Evolutionary conservation across 2,329 filamentous ascomycete species (phyloP).

Genomic region (Ophiostoma montium): DNA sequence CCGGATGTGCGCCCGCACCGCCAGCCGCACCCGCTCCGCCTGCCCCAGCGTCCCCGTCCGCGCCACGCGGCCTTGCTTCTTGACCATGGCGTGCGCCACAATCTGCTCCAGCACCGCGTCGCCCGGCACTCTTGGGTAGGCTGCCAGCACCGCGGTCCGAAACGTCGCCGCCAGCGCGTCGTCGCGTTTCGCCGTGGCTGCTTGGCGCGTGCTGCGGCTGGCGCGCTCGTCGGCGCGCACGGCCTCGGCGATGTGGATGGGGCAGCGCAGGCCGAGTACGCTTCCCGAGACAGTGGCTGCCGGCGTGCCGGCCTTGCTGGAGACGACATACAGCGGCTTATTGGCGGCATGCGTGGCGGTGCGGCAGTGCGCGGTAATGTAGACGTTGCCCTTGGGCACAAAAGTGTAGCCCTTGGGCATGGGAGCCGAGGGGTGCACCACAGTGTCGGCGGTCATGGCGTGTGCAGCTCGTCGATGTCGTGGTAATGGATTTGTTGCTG

Average conservation of each 20-base stretch:
- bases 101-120: conserved; percentile 21
- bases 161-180: conserved; percentile 20
- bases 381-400: conserved; percentile 27
- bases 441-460: conserved; percentile 12
- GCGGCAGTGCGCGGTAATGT: conserved; percentile 28
- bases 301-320: neutral
- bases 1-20: conserved; percentile 34
- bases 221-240: conserved; percentile 19
- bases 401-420: conserved; percentile 28
- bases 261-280: conserved; percentile 26
- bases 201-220: conserved; percentile 21
- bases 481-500: too few relatives aligned
- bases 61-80: conserved; percentile 33
- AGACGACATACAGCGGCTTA: conserved; percentile 24
- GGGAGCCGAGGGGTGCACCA: conserved; percentile 12
- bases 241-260: conserved; percentile 18
- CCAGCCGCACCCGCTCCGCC: conserved; percentile 27
- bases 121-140: conserved; percentile 28
- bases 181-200: conserved; percentile 22
- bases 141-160: conserved; percentile 19
- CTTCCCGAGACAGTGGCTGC: conserved; percentile 10
- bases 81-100: conserved; percentile 25
- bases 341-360: conserved; percentile 21
- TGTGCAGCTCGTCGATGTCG: neutral
- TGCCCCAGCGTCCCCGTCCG: conserved; percentile 25